Evolutionary conservation across 306 rosid species (phyloP).

Genomic region (Trifolium subterraneum): DNA sequence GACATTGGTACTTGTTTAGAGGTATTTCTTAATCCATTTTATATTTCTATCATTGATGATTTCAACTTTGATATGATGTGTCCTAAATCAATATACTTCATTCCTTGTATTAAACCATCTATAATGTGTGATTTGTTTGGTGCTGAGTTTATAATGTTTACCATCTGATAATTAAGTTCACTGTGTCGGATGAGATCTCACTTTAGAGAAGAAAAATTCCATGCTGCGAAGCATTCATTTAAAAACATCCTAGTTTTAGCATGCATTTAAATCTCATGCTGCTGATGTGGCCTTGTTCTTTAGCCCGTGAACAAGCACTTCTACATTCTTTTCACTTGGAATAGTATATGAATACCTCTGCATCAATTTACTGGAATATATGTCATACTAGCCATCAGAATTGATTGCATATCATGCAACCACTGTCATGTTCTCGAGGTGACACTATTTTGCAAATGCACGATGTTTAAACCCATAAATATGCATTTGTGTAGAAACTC

Average conservation of each 20-base stretch:
- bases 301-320: conserved; percentile 12
- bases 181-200: neutral
- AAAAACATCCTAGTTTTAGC: neutral
- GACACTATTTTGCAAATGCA: conserved; percentile 18
- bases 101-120: conserved; percentile 16
- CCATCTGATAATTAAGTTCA: conserved; percentile 20
- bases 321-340: conserved; percentile 7
- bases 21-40: conserved; percentile 55
- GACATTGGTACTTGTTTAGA: conserved; percentile 97
- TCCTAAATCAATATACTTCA: conserved; percentile 8
- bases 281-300: conserved; percentile 9
- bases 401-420: conserved; percentile 27
- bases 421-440: conserved; percentile 21
- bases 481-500: neutral
- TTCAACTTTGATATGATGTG: conserved; percentile 7
- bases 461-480: conserved; percentile 11
- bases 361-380: conserved; percentile 6
- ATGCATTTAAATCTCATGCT: neutral
- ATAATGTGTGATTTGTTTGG: conserved; percentile 16
- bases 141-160: conserved; percentile 10
- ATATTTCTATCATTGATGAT: conserved; percentile 18
- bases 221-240: conserved; percentile 23
- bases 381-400: conserved; percentile 17
- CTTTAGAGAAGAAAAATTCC: conserved; percentile 3
- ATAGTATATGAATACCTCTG: neutral